These are phyloP conservation scores for Verticillium nonalfalfae DNA, from an alignment of 2,329 filamentous ascomycete species.

Conservation along the genomic window DNA sequence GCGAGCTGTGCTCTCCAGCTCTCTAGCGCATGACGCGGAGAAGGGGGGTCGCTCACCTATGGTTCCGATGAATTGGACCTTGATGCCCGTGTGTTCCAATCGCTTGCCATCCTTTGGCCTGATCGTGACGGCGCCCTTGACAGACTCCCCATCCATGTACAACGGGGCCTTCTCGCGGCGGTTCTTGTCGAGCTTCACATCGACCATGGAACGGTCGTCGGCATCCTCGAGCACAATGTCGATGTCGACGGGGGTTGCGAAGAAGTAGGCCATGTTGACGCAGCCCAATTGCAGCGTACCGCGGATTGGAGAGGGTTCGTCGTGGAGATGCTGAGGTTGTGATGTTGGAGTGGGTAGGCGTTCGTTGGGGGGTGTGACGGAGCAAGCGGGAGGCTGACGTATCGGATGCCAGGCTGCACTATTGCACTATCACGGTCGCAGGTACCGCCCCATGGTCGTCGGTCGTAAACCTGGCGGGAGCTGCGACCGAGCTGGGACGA, in stretches of 20 bases:
- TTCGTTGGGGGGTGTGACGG: not conserved
- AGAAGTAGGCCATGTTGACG: conserved; percentile 84
- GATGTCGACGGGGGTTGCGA: conserved; percentile 97
- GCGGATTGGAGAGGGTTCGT: not conserved
- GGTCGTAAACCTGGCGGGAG: not conserved
- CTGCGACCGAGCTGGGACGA: not conserved
- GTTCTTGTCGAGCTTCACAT: conserved; percentile 98
- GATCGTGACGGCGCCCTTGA: conserved; percentile 92
- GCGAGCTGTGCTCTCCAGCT: not conserved
- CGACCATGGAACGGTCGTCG: conserved; percentile 90
- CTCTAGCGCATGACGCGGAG: not conserved
- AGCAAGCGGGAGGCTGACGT: not conserved
- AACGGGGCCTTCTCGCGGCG: conserved; percentile 92
- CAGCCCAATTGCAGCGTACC: not conserved
- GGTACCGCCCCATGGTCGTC: not conserved
- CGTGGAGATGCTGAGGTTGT: not conserved
- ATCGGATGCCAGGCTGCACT: not conserved
- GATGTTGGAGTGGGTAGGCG: not conserved
- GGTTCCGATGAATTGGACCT: conserved; percentile 98
- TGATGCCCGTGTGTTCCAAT: conserved; percentile 96
- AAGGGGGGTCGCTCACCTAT: conserved; percentile 59
- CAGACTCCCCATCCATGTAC: conserved; percentile 97
- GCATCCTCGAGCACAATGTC: conserved; percentile 95
- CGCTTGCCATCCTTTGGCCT: conserved; percentile 97
- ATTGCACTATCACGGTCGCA: not conserved